Base-by-base conservation (phyloP, 768 basidiomycete genomes). In the Glaciozyma antarctica region DNA sequence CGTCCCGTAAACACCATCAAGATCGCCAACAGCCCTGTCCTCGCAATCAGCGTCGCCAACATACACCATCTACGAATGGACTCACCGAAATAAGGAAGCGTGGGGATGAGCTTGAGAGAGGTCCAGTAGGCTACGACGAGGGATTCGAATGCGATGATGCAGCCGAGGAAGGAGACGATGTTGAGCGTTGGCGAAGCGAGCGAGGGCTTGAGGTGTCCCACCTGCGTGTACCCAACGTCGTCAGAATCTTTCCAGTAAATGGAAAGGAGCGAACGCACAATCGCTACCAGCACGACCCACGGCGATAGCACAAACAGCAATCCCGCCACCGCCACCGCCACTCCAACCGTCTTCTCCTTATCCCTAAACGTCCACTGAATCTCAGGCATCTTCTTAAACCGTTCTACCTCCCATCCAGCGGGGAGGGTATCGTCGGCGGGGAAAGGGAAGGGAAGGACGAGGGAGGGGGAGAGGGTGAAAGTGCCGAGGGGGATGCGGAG, bases 101-200 rank as follows among this genome's bases (percentile, higher is more conserved):
- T 60, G 44, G 51, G 63, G 53, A 70, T 47, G 53, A 70, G 60
- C 47, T 61, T 55, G 44, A 67, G 55, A 54, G 58, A 45, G 64
- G 64, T 26, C 72, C 69, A 71, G 64, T 68, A 67, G 52, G 61
- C 21, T 62, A 57, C 60, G 58, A 67, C 68, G 71, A 68, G 63
- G 54, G 24, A 59, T 57, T 66, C 66, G 55, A 70, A 64, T 51
- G 59, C n/a, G 61, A 61, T 22, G 59, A 71, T 61, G 19, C 45
- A 58, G 49, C 54, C n/a, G 69, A 67, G 44, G 24, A 58, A 45
- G 28, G 45, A 24, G 48, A 32, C 15, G 49, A 54, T 54, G 49
- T 24, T 26, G 41, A n/a, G 41, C 13, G 56, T 58, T 8, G 56
- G 56, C 38, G 56, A 43, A 4, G 30, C 8, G 41, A 58, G 24